Percentiles rank a stretch among this genome's conserved stretches.
Evolutionary conservation across 805 yeast genomes (phyloP).

Genomic region (Hanseniaspora singularis): DNA sequence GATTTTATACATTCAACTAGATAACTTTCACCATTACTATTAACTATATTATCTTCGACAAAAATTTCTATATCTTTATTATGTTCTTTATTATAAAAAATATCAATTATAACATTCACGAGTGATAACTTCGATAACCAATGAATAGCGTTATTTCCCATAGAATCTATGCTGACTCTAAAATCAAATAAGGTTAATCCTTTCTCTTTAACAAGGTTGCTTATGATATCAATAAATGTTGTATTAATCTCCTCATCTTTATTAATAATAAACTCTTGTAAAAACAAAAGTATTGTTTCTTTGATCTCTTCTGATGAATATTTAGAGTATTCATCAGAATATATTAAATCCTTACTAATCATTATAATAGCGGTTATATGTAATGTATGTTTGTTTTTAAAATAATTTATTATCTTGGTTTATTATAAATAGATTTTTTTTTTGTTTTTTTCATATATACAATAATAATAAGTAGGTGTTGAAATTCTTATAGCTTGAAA

Average conservation of each 20-base stretch:
- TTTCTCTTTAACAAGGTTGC: no score
- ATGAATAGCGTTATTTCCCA: conserved; percentile 87
- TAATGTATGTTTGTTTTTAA: no score
- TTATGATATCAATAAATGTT: neutral
- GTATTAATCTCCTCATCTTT: conserved; percentile 14
- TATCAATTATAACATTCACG: conserved; percentile 50
- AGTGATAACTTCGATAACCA: conserved; percentile 93
- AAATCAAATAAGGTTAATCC: conserved; percentile 42
- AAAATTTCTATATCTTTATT: conserved; percentile 59
- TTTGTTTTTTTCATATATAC: no score
- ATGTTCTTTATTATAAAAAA: conserved; percentile 45
- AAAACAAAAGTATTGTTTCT: conserved; percentile 16
- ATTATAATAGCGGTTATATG: no score
- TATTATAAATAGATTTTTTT: no score
- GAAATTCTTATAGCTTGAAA: no score
- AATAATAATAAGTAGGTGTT: no score
- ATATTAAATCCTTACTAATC: neutral
- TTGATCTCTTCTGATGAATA: neutral
- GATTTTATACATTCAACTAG: conserved; percentile 11
- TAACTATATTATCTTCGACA: conserved; percentile 39
- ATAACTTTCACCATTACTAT: conserved; percentile 48
- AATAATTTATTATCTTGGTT: no score
- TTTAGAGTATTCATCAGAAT: neutral
- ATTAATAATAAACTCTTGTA: conserved; percentile 14
- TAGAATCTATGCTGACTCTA: conserved; percentile 82